Conservation (phyloP, 306 rosid species). For the Cicer judaicum region DNA sequence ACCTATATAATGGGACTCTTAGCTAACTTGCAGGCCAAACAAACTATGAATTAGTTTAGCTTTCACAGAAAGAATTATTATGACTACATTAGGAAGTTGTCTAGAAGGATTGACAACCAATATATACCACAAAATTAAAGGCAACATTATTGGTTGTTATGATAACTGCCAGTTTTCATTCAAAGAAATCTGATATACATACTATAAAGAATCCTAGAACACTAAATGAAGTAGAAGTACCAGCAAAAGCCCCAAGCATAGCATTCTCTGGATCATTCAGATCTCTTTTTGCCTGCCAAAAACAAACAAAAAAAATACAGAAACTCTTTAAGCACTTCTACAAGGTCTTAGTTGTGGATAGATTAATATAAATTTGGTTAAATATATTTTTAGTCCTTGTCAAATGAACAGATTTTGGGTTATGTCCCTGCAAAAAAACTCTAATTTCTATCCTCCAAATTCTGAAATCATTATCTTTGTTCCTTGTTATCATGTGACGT, state of each 20-base stretch:
- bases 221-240: conserved; percentile 48
- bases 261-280: conserved; percentile 81
- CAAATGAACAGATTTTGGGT: background rate
- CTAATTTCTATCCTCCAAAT: background rate
- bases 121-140: background rate
- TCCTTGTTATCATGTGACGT: too few species aligned
- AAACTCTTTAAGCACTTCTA: conserved; percentile 24
- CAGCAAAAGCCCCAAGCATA: conserved; percentile 77
- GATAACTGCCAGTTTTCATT: background rate
- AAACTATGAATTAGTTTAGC: conserved; percentile 21
- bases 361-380: background rate
- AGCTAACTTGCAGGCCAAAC: conserved; percentile 1
- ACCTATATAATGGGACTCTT: conserved; percentile 1
- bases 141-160: background rate
- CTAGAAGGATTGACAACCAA: background rate
- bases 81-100: background rate
- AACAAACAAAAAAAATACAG: conserved; percentile 6
- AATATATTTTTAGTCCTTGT: background rate
- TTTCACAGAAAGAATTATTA: background rate
- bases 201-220: conserved; percentile 14
- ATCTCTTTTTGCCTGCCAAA: conserved; percentile 67
- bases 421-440: background rate
- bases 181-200: background rate
- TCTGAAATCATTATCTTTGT: too few species aligned
- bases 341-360: background rate